Base-by-base conservation (phyloP, 768 basidiomycete species). In the Lentinula sp. region DNA sequence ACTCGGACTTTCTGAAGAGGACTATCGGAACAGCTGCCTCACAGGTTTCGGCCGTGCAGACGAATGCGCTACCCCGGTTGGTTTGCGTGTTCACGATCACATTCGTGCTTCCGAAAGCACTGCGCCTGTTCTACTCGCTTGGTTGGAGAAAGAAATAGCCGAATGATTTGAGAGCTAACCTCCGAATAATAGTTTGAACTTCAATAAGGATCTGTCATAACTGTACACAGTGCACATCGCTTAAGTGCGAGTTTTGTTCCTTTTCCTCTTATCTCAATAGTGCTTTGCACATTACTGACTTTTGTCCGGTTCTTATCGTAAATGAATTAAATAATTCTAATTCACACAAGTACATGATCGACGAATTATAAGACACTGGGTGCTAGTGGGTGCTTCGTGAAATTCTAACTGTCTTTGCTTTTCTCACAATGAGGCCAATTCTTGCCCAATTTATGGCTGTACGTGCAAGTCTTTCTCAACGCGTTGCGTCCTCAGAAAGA, bases 11-110 rank as follows among this genome's bases (percentile, higher is more conserved):
- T 66, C 80, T 0, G 88, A 87, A 65, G 79, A 77, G 7, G 82
- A 82, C 63, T 93, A 92, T 66, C 79, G 90, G 60, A 81, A 77
- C 65, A 82, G 81, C 41, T 91, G 86, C 70, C 73, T 93, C 41
- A 74, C 83, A 45, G 91, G 91, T 20, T 93, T 92, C 69, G 84
- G 86, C 13, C 77, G 88, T 58, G 91, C 90, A 42, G 90, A 92
- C 64, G 88, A 91, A 66, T 89, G 84, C 64, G 84, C 85, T 48
- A 73, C 72, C 20, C 73, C 80, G 4, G 82, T 91, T 52, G 85
- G 81, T 3, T 79, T 80, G 67, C 80, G 80, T 23, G 76, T 90
- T 43, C 72, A 85, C 37, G 79, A 86, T 12, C 35, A 63, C 32
- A 13, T 63, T 35, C 37, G n/a, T 33, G 10, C 10, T 16, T 37